Evolutionary conservation across 1,139 yeast species (phyloP).

Genomic region (Geotrichum reessii): DNA sequence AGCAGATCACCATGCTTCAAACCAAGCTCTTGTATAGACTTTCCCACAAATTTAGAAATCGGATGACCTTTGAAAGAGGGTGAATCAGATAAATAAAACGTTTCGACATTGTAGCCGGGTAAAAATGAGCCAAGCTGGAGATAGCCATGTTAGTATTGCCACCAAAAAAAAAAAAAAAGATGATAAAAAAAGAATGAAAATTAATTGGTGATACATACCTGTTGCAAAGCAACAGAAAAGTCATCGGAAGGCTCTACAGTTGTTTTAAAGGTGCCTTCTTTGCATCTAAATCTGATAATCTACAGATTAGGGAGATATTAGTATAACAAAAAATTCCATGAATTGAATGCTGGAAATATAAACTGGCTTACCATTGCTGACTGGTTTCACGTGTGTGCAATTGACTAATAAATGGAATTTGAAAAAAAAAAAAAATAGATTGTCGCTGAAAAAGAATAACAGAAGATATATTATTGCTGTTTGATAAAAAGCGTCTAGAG

Average conservation of each 20-base stretch:
- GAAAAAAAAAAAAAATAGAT: neutral
- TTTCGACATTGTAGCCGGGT: slow-evolving; percentile 16
- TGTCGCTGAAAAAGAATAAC: neutral
- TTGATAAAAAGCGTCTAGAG: neutral
- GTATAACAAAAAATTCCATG: neutral
- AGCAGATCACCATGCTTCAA: slow-evolving; percentile 81
- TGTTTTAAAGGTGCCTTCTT: slow-evolving; percentile 75
- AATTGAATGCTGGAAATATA: neutral
- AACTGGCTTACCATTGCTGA: neutral
- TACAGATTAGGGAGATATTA: slow-evolving; percentile 5
- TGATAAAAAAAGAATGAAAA: no score
- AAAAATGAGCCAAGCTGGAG: slow-evolving; percentile 13
- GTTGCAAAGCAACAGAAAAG: slow-evolving; percentile 47
- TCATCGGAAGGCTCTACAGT: slow-evolving; percentile 45
- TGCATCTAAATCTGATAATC: slow-evolving; percentile 75
- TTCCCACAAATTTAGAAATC: slow-evolving; percentile 42
- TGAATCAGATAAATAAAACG: slow-evolving; percentile 20
- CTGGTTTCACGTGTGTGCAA: neutral
- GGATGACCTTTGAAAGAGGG: slow-evolving; percentile 50
- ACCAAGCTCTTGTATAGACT: slow-evolving; percentile 49
- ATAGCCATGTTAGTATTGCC: slow-evolving; percentile 6
- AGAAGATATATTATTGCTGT: neutral
- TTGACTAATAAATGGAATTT: neutral
- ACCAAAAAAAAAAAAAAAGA: neutral
- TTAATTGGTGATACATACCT: slow-evolving; percentile 30